Conservation (phyloP, 2,329 filamentous ascomycete genomes). For the Colletotrichum karsti region DNA sequence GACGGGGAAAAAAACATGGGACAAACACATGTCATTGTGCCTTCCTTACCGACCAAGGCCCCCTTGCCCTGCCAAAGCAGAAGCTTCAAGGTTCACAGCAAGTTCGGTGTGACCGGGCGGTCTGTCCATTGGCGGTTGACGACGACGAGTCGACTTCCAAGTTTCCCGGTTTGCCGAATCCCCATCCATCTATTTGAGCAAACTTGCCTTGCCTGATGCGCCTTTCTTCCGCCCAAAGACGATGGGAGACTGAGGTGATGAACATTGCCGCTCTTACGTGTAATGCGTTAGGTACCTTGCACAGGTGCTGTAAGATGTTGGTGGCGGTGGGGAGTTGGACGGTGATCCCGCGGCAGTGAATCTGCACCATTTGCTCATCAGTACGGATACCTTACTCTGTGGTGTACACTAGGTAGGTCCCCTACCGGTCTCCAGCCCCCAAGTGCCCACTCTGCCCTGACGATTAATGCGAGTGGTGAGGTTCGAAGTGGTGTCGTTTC, state of each 20-base stretch:
- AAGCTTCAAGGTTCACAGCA: too few species aligned
- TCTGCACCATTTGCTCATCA: too few species aligned
- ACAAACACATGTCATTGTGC: constrained; percentile 28
- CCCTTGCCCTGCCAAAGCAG: constrained; percentile 1
- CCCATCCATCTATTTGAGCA: not conserved
- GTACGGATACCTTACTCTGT: too few species aligned
- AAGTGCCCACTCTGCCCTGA: not conserved
- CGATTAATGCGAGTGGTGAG: not conserved
- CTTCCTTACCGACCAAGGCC: constrained; percentile 6
- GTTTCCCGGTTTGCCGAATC: constrained; percentile 2
- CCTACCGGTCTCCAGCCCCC: not conserved
- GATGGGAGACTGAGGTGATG: too few species aligned
- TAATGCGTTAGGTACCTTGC: too few species aligned
- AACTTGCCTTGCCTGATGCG: too few species aligned
- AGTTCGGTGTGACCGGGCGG: constrained; percentile 3
- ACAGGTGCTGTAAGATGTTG: too few species aligned
- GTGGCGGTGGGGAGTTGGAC: not conserved
- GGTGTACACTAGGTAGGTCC: too few species aligned
- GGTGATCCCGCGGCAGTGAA: not conserved
- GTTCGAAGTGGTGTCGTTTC: not conserved
- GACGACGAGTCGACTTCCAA: constrained; percentile 12
- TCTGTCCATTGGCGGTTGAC: not conserved
- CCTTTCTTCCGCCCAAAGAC: too few species aligned
- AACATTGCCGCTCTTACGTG: too few species aligned
- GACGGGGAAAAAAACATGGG: constrained; percentile 1